phyloP scores from a whole-genome alignment of 202 grass and related monocot species.

The Schoenoplectus triqueter region DNA sequence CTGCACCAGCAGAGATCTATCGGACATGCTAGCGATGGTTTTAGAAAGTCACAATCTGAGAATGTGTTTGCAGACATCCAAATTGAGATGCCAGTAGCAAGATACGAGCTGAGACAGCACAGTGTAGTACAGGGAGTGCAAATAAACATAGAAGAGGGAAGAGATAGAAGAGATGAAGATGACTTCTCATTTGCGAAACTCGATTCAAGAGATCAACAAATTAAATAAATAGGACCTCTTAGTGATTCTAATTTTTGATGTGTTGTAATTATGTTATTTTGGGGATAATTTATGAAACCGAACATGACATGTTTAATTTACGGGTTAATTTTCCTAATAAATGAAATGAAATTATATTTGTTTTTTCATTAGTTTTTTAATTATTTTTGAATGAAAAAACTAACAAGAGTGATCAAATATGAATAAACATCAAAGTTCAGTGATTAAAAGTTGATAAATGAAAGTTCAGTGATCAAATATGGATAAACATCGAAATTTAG shows the following conservation, averaged over 20 bases:
- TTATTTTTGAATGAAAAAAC: no score
- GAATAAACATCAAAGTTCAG: no score
- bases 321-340: no score
- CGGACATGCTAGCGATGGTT: neutral
- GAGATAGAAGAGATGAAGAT: conserved; percentile 21
- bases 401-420: no score
- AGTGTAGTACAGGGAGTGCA: conserved; percentile 27
- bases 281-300: neutral
- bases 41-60: conserved; percentile 43
- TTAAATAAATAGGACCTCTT: conserved; percentile 25
- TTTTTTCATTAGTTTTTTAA: no score
- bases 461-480: no score
- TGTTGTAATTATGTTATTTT: conserved; percentile 29
- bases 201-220: conserved; percentile 29
- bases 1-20: neutral
- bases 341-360: no score
- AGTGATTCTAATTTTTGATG: neutral
- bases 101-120: conserved; percentile 43
- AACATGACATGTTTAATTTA: no score
- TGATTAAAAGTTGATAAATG: no score
- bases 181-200: conserved; percentile 62
- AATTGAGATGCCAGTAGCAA: conserved; percentile 19
- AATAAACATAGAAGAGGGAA: neutral
- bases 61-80: neutral
- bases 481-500: no score